Conservation (phyloP, 1,139 yeast genomes). For the Hansenula lynferdii region DNA sequence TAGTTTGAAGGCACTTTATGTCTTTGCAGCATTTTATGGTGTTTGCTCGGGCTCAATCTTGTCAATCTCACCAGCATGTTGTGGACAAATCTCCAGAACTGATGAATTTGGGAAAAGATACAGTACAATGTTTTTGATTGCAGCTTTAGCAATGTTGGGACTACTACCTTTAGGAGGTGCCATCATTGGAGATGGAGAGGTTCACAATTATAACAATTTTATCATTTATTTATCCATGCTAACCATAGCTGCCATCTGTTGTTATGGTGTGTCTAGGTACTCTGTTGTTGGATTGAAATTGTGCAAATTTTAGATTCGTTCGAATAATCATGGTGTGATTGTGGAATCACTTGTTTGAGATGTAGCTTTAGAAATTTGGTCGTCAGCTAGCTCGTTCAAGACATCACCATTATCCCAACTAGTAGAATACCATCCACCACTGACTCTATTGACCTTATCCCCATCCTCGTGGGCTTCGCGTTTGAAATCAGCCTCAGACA, state of each 20-base stretch:
- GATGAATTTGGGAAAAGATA: conserved; percentile 64
- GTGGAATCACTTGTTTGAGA: not conserved
- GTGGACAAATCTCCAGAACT: conserved; percentile 60
- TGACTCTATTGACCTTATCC: too few relatives aligned
- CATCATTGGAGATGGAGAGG: conserved; percentile 29
- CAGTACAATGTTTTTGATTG: conserved; percentile 63
- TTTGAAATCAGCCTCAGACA: too few relatives aligned
- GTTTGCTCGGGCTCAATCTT: conserved; percentile 45
- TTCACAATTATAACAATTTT: conserved; percentile 22
- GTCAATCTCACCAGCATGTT: conserved; percentile 44
- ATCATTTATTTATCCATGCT: conserved; percentile 33
- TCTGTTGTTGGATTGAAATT: conserved; percentile 19
- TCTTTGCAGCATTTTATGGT: conserved; percentile 30
- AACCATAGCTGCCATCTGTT: conserved; percentile 35
- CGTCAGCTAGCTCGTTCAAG: too few relatives aligned
- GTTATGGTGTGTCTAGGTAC: conserved; percentile 20
- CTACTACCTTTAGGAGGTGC: conserved; percentile 53
- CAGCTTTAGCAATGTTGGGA: conserved; percentile 52
- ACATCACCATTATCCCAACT: too few relatives aligned
- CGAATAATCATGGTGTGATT: not conserved
- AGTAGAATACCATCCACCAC: too few relatives aligned
- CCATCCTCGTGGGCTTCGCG: too few relatives aligned
- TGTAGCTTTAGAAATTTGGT: not conserved
- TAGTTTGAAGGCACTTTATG: conserved; percentile 41
- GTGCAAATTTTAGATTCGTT: conserved; percentile 16